Evolutionary conservation across 306 rosid species (phyloP), one percentile per base, ranked within the genome.

Genomic region (Glycine tomentella): DNA sequence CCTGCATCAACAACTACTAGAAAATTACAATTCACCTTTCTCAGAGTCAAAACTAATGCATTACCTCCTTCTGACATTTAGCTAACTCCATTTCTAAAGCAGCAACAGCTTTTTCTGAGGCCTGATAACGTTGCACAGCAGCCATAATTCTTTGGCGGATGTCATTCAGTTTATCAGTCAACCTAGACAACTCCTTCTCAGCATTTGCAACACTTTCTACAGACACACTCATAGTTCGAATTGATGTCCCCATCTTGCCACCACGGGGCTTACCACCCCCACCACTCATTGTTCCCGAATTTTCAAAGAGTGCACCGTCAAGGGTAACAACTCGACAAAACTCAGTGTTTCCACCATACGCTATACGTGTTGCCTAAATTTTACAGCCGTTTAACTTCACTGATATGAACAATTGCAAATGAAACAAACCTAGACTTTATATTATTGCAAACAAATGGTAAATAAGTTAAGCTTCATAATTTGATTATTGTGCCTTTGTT

Each of bases 231-330:
- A 89, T 11, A 36, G 92, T 88, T 74, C 98, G 91, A 88, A 95
- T 79, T 69, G 97, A 93, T 56, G 98, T 93, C 59, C 99, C 94
- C 91, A 95, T 95, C 89, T 89, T 93, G 72, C 99, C 99, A 85
- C 99, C 97, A 55, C 93, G 93, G 9, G 98, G 98, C 87, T 88
- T 95, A 85, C 76, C 71, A 8, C 99, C 99, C 48, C 99, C 99
- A 52, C 98, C 98, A 86, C 94, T 93, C 96, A 93, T 95, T 58
- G 98, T 93, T 79, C 99, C 99, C 75, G 98, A 89, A 77, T 80
- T 88, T 87, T 95, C 98, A 68, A 95, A 89, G 64, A 95, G 90
- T 34, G 94, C 94, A 71, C 99, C 99, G 70, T 91, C 98, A 89
- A 93, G 91, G 51, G 99, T 95, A 72, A 95, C 99, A 66, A 95